These are phyloP conservation scores for Aspergillus thermomutatus DNA, from an alignment of 2,329 filamentous ascomycete species.

Conservation along the genomic window DNA sequence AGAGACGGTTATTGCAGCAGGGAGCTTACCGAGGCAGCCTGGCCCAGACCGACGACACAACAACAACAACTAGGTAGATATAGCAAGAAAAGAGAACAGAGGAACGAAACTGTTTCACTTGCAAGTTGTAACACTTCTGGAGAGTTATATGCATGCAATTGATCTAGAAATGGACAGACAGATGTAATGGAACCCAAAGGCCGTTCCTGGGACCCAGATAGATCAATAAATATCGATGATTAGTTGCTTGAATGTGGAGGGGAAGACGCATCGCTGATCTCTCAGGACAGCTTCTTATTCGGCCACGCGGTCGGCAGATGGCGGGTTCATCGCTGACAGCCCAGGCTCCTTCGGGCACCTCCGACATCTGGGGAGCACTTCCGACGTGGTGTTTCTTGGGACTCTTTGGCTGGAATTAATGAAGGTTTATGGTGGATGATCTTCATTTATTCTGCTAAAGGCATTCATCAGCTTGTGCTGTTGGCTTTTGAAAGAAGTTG, in stretches of 20 bases:
- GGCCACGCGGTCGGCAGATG: conserved; percentile 13
- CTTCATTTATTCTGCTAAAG: not conserved
- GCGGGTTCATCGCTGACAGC: conserved; percentile 8
- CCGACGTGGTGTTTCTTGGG: not conserved
- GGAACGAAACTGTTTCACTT: not conserved
- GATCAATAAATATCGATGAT: not conserved
- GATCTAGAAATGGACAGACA: not conserved
- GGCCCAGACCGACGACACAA: not conserved
- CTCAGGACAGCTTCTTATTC: not conserved
- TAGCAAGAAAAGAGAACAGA: not conserved
- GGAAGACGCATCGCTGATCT: not conserved
- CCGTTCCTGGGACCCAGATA: not conserved
- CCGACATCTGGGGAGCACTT: conserved; percentile 8
- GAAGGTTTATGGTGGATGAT: not conserved
- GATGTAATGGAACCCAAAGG: not conserved
- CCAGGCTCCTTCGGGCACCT: conserved; percentile 13
- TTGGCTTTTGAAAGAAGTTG: no score
- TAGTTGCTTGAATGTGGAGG: not conserved
- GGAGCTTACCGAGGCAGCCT: not conserved
- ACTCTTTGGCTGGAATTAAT: not conserved
- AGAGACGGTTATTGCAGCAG: not conserved
- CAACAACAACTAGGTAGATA: not conserved
- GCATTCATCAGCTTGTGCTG: no score
- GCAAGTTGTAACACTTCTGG: not conserved
- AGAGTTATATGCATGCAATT: not conserved